Evolutionary conservation across 768 basidiomycete genomes (phyloP), one percentile per base, ranked within the genome.

Genomic region (Mrakia blollopis): DNA sequence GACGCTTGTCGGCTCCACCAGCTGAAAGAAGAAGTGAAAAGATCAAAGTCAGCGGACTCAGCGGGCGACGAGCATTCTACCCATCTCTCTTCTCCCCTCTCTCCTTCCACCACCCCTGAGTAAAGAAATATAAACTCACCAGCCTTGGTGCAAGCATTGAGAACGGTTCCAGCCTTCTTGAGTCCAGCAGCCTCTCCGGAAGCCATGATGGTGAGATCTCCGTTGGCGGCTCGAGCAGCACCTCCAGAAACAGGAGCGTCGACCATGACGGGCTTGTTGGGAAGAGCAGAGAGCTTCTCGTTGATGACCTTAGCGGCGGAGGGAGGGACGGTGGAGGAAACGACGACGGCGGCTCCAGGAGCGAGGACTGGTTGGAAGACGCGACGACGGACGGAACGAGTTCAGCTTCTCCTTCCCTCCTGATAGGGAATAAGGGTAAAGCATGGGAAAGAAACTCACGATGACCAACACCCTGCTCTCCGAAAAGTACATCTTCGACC

Each of bases 201-300:
- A 30, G 47, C 76, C 69, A 77, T 77, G 70, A 77, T 72, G 32
- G 54, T 63, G 13, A 77, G 76, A 39, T 71, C 71, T 18, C 76
- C 76, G 47, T 62, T 37, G 47, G 76, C 76, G 21, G 76, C 76
- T 47, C 76, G 69, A n/a, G 60, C 54, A 6, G 76, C 63, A 18
- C 76, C 76, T 18, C 76, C 76, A 32, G 76, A 77, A 8, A 77
- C 76, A 32, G 76, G 76, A 18, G 70, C 71, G 71, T 77, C 76
- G 50, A 77, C 71, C 16, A 77, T 65, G 32, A 37, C 32, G 39
- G 74, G 74, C 74, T 75, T 75, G 74, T 71, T 75, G 52, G 50
- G 39, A 11, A 75, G 74, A 32, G 28, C 21, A 16, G 52, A 8
- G 5, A 75, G 74, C 23, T 54, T 39, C n/a, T 69, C 39, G 37